Evolutionary conservation across 805 yeast genomes (phyloP).

Genomic region (Ogataea haglerorum): DNA sequence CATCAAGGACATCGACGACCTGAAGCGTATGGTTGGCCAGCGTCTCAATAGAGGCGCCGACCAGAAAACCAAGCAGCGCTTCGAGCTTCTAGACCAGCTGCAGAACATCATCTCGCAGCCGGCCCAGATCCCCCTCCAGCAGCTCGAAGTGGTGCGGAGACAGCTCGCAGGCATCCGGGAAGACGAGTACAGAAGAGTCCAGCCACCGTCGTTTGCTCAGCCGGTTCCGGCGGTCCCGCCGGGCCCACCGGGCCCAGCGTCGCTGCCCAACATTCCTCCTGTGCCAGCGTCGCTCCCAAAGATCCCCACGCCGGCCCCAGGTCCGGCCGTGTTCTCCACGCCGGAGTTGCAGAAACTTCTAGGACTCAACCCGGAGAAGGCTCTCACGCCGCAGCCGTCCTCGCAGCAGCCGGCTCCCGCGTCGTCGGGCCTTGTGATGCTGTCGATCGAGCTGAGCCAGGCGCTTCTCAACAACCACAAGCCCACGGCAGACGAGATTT

Average conservation of each 20-base stretch:
- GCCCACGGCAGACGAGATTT: slow-evolving; percentile 33
- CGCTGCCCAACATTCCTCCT: not conserved
- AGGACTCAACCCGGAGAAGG: slow-evolving; percentile 12
- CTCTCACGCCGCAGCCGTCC: slow-evolving; percentile 24
- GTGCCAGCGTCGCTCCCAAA: slow-evolving; percentile 2
- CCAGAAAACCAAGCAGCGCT: slow-evolving; percentile 40
- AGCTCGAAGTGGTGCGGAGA: slow-evolving; percentile 31
- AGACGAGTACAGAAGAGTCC: slow-evolving; percentile 32
- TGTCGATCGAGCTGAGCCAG: slow-evolving; percentile 30
- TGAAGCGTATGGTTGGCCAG: slow-evolving; percentile 42
- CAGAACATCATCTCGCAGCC: slow-evolving; percentile 35
- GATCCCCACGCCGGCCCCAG: slow-evolving; percentile 1
- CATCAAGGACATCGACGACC: slow-evolving; percentile 33
- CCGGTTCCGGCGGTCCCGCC: slow-evolving; percentile 22
- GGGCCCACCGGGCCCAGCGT: slow-evolving; percentile 24
- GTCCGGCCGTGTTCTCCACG: slow-evolving; percentile 35
- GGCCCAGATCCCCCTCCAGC: slow-evolving; percentile 27
- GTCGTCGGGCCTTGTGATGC: slow-evolving; percentile 19
- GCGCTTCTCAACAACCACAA: slow-evolving; percentile 37
- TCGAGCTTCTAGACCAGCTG: slow-evolving; percentile 44
- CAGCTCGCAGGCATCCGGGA: slow-evolving; percentile 32
- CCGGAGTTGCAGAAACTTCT: slow-evolving; percentile 27
- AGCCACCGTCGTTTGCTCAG: slow-evolving; percentile 18
- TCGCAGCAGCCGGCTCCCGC: not conserved
- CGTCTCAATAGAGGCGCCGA: slow-evolving; percentile 37